These are phyloP conservation scores for Rauvolfia tetraphylla DNA, from an alignment of 257 asterid genomes.

Conservation along the genomic window DNA sequence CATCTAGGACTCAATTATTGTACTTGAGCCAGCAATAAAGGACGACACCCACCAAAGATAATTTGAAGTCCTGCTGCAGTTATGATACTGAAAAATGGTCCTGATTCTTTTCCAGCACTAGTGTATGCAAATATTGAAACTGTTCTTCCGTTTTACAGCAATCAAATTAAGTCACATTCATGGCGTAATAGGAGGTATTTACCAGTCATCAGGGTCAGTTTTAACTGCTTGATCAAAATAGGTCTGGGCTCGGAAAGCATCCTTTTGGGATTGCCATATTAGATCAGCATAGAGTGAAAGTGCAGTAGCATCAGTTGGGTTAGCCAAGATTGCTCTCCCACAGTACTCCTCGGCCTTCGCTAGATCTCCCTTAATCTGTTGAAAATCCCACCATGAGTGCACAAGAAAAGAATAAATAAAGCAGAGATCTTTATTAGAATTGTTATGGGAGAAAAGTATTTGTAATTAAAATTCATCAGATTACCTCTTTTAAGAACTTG, in stretches of 20 bases:
- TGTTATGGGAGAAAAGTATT: not conserved
- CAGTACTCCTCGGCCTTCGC: slow-evolving; percentile 82
- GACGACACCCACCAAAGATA: not conserved
- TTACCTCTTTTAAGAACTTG: slow-evolving; percentile 72
- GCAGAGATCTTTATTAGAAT: too few species aligned
- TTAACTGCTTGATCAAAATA: slow-evolving; percentile 81
- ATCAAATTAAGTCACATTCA: too few species aligned
- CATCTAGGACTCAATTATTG: not conserved
- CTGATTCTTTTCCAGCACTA: not conserved
- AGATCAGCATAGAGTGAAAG: slow-evolving; percentile 83
- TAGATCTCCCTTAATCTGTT: slow-evolving; percentile 63
- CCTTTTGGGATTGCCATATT: slow-evolving; percentile 70
- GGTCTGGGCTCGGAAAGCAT: slow-evolving; percentile 63
- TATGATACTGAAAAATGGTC: not conserved
- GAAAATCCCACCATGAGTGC: not conserved
- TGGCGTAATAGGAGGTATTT: not conserved
- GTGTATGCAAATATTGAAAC: not conserved
- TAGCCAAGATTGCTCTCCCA: slow-evolving; percentile 69
- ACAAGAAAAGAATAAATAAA: not conserved
- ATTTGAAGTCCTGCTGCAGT: not conserved
- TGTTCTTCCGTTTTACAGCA: not conserved
- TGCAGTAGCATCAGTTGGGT: slow-evolving; percentile 63
- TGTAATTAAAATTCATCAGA: not conserved
- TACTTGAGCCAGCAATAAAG: not conserved
- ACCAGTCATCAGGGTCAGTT: slow-evolving; percentile 79